Base-by-base conservation (phyloP, 2,329 filamentous ascomycete species). In the Pleomassaria siparia region DNA sequence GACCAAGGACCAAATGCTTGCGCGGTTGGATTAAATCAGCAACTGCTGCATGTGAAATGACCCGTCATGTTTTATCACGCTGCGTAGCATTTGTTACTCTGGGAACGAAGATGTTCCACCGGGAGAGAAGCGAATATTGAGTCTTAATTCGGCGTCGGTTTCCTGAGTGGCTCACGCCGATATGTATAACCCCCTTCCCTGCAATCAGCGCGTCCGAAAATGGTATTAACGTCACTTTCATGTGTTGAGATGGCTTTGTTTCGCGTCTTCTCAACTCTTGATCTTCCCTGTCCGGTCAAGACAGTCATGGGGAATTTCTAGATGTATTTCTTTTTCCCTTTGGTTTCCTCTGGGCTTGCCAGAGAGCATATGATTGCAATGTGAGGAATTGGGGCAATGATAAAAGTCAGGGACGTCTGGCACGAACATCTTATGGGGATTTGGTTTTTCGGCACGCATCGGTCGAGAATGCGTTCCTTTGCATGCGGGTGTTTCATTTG, bases 1-100 rank as follows among this genome's bases (percentile, higher is more conserved):
- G 77, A 79, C 87, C 66, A 95, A 91, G 79, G 87, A 94, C 66
- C 90, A 96, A 72, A 97, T 99, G 94, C 89, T 96, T 78, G 94
- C 94, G 50, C 90, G 91, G 74, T 80, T 99, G 74, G 94, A 99
- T 76, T 99, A 77, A 75, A 51, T 40, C 53, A 44, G 47, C 40
- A 42, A 46, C 36, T 48, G 39, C 50, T 62, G 42, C 54, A 71
- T 62, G 58, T 64, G 62, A 72, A 62, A 73, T 67, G 70, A 74
- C 66, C 67, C 70, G 62, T 67, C 53, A 67, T 66, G 56, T 56
- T 65, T 61, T 59, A 62, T 64, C 58, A 62, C 61, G 63, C 64
- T 60, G 62, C 61, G 58, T 63, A 64, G 62, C 63, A 63, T 68
- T 50, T 54, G 53, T 53, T 62, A 56, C 56, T 64, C 59, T 64